Conservation (phyloP, 148 eudicot genomes). For the Cornus suecica region DNA sequence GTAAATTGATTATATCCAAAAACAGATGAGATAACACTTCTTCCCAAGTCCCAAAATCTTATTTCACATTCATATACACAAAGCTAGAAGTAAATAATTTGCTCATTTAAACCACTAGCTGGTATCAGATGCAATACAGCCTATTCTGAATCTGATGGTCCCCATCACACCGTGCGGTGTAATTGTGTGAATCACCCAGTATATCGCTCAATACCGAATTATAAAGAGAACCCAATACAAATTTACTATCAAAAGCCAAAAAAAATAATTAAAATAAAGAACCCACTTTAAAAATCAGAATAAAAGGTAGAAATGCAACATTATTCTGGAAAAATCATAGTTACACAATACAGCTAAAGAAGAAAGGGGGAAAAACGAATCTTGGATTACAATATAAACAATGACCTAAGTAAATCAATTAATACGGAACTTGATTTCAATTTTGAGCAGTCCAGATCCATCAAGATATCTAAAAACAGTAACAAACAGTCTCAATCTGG, state of each 20-base stretch:
- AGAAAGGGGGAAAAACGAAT: too few species aligned
- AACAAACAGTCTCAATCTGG: not conserved
- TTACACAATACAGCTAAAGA: not conserved
- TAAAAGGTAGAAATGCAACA: not conserved
- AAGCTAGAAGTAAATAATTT: not conserved
- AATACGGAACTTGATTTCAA: not conserved
- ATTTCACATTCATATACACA: not conserved
- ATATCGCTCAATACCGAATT: not conserved
- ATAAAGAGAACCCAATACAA: too few species aligned
- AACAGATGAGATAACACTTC: not conserved
- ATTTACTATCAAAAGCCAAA: too few species aligned
- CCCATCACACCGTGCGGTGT: too few species aligned
- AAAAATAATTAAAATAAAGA: too few species aligned
- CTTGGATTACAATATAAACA: too few species aligned
- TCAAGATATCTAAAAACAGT: not conserved
- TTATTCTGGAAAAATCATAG: not conserved
- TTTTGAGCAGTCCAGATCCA: not conserved
- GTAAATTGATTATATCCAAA: not conserved
- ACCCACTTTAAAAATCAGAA: too few species aligned
- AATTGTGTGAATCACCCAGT: not conserved
- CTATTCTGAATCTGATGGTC: too few species aligned
- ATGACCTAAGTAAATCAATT: too few species aligned
- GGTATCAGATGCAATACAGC: too few species aligned
- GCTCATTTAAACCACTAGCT: not conserved
- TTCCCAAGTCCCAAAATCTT: not conserved